Percentiles rank a stretch among this genome's conserved stretches.
Conservation (phyloP, 2,329 filamentous ascomycete genomes). For the Apiospora marii region DNA sequence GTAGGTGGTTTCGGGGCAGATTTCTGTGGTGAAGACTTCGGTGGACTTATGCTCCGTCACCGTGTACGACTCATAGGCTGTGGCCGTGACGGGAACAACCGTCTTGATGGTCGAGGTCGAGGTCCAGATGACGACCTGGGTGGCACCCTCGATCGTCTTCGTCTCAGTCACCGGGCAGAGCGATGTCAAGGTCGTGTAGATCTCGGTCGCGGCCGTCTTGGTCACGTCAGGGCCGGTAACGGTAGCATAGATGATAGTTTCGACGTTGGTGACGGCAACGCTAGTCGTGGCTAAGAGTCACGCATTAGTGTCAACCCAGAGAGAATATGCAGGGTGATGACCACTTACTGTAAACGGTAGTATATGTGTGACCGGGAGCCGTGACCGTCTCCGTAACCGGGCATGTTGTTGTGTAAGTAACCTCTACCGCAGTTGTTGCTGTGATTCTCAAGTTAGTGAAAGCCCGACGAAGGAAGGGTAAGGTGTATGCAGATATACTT, state of each 20-base stretch:
- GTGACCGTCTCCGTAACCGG: slow-evolving; percentile 47
- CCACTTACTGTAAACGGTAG: slow-evolving; percentile 46
- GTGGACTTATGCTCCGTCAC: slow-evolving; percentile 42
- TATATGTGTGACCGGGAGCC: slow-evolving; percentile 46
- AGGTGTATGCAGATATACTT: background rate
- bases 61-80: slow-evolving; percentile 42
- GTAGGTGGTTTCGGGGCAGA: slow-evolving; percentile 49
- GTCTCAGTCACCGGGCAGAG: slow-evolving; percentile 55
- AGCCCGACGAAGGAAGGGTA: slow-evolving; percentile 33
- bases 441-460: slow-evolving; percentile 26
- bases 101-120: slow-evolving; percentile 47
- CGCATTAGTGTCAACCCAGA: background rate
- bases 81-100: slow-evolving; percentile 27
- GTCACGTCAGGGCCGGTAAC: slow-evolving; percentile 47
- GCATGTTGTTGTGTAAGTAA: slow-evolving; percentile 50
- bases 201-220: slow-evolving; percentile 45
- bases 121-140: slow-evolving; percentile 49
- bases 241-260: slow-evolving; percentile 45
- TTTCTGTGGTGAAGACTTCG: slow-evolving; percentile 46
- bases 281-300: slow-evolving; percentile 40
- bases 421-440: slow-evolving; percentile 42
- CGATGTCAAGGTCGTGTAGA: slow-evolving; percentile 52
- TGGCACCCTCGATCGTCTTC: slow-evolving; percentile 51
- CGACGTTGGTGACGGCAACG: slow-evolving; percentile 43
- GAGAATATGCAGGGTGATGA: background rate